phyloP scores from a whole-genome alignment of 306 rosid species.

The Cicer chorassanicum region DNA sequence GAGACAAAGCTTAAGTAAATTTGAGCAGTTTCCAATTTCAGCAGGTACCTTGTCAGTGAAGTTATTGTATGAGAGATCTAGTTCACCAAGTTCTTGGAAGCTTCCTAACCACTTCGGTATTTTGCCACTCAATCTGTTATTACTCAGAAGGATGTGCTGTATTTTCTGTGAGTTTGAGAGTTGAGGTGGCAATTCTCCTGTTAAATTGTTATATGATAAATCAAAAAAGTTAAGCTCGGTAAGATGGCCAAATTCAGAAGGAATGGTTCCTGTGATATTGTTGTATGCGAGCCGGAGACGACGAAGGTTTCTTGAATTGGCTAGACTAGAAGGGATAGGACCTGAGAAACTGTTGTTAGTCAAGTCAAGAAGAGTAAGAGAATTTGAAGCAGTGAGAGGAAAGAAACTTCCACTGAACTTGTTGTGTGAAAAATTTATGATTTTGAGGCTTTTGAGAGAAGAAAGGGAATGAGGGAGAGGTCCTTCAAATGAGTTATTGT shows the following conservation, averaged over 20 bases:
- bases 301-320: slow-evolving; percentile 64
- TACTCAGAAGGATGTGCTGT: slow-evolving; percentile 71
- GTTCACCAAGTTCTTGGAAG: slow-evolving; percentile 78
- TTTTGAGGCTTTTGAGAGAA: slow-evolving; percentile 73
- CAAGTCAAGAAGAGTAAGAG: slow-evolving; percentile 71
- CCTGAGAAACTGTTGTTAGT: slow-evolving; percentile 96
- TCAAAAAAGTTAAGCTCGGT: slow-evolving; percentile 82
- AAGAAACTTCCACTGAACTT: slow-evolving; percentile 71
- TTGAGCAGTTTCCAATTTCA: slow-evolving; percentile 77
- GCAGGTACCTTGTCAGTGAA: slow-evolving; percentile 71
- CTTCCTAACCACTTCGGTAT: slow-evolving; percentile 73
- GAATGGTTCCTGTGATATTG: slow-evolving; percentile 66
- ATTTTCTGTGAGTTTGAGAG: slow-evolving; percentile 66
- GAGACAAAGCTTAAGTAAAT: slow-evolving; percentile 76
- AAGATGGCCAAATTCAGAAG: slow-evolving; percentile 63
- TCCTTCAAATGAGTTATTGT: slow-evolving; percentile 94
- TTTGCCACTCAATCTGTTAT: slow-evolving; percentile 65
- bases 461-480: slow-evolving; percentile 76
- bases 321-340: slow-evolving; percentile 67
- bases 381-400: slow-evolving; percentile 75
- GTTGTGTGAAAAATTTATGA: slow-evolving; percentile 87
- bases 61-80: slow-evolving; percentile 79
- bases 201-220: slow-evolving; percentile 72
- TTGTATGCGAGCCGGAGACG: slow-evolving; percentile 88
- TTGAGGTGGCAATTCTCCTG: slow-evolving; percentile 60